phyloP scores from a whole-genome alignment of 768 basidiomycete genomes.

The Collybiopsis confluens region DNA sequence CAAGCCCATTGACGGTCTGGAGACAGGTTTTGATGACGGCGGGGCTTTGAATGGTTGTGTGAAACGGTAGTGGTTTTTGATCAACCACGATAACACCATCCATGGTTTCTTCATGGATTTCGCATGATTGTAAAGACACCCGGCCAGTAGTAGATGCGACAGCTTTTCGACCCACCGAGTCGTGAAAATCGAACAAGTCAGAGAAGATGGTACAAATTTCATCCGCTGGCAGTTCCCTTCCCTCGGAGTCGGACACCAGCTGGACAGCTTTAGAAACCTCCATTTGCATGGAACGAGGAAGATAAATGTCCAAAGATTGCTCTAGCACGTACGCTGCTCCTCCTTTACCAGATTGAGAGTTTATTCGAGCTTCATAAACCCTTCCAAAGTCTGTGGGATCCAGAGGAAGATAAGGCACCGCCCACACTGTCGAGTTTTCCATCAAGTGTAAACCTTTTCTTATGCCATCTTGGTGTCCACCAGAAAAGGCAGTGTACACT shows the following conservation, averaged over 20 bases:
- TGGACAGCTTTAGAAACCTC: conserved; percentile 94
- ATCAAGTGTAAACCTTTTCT: conserved; percentile 94
- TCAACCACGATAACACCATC: no score
- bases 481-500: conserved; percentile 98
- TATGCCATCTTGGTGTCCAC: conserved; percentile 97
- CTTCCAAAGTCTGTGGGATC: conserved; percentile 95
- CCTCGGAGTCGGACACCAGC: conserved; percentile 84
- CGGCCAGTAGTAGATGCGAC: no score
- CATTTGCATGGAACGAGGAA: conserved; percentile 95
- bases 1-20: no score
- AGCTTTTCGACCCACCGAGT: no score
- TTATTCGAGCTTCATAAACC: conserved; percentile 97
- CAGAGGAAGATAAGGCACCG: conserved; percentile 94
- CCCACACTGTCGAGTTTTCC: conserved; percentile 69
- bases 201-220: conserved; percentile 94
- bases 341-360: conserved; percentile 98
- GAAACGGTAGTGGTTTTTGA: no score
- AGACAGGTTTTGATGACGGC: no score
- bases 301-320: conserved; percentile 83
- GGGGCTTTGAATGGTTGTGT: no score
- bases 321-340: conserved; percentile 97
- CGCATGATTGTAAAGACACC: no score
- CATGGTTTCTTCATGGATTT: no score
- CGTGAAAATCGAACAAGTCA: no score
- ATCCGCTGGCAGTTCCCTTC: conserved; percentile 91